Evolutionary conservation across 192 early-diverging fungal genomes (phyloP).

Genomic region (Glomus cerebriforme): DNA sequence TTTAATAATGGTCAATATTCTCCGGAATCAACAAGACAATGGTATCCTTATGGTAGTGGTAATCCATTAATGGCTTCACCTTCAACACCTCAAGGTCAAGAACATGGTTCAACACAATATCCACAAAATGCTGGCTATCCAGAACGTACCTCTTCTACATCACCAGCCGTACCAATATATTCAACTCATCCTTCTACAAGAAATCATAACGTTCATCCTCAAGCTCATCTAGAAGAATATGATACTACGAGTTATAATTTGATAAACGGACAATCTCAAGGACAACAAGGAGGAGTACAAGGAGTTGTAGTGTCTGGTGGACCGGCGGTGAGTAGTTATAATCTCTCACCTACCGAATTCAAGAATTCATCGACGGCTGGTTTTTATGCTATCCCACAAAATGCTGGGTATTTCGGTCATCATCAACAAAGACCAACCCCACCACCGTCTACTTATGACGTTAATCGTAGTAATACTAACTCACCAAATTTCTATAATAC

Average conservation of each 20-base stretch:
- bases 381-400: conserved; percentile 5
- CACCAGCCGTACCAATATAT: conserved; percentile 24
- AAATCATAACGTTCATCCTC: conserved; percentile 14
- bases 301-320: conserved; percentile 3
- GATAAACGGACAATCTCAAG: conserved; percentile 31
- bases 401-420: neutral
- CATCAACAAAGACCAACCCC: neutral
- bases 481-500: neutral
- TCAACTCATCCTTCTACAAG: neutral
- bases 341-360: conserved; percentile 5
- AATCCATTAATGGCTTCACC: conserved; percentile 7
- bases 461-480: neutral
- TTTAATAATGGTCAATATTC: conserved; percentile 20
- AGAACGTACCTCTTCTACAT: neutral
- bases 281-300: conserved; percentile 25
- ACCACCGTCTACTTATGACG: conserved; percentile 14
- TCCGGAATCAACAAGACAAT: conserved; percentile 10
- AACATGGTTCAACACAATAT: conserved; percentile 17
- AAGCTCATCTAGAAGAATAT: conserved; percentile 20
- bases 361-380: neutral
- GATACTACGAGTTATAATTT: conserved; percentile 15
- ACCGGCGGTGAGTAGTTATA: conserved; percentile 22
- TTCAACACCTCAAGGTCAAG: conserved; percentile 1
- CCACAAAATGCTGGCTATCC: neutral
- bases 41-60: conserved; percentile 28